These are phyloP conservation scores for Citrus reticulata DNA, from an alignment of 345 rosid genomes.

Conservation along the genomic window DNA sequence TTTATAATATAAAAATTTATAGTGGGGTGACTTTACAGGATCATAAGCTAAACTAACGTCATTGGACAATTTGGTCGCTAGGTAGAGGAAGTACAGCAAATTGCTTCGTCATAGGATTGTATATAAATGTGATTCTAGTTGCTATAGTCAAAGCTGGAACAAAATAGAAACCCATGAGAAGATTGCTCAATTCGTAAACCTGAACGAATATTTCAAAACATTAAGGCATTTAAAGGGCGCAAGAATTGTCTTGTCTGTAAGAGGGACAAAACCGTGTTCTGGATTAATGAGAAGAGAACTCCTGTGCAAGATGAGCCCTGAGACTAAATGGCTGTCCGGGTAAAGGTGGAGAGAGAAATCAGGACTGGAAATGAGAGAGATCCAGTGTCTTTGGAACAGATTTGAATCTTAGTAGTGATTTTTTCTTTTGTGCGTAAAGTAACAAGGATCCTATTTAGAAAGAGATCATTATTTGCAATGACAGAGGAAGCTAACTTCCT, in stretches of 20 bases:
- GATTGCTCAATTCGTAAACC: not conserved
- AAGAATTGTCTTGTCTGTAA: not conserved
- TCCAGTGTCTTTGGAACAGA: constrained; percentile 5
- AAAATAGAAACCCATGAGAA: no score
- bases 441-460: constrained; percentile 21
- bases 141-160: no score
- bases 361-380: constrained; percentile 26
- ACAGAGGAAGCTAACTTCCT: not conserved
- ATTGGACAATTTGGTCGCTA: not conserved
- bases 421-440: constrained; percentile 15
- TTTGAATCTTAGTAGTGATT: constrained; percentile 20
- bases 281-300: not conserved
- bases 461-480: constrained; percentile 21
- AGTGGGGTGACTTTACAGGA: constrained; percentile 30
- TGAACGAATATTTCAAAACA: no score
- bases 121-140: not conserved
- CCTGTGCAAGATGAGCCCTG: not conserved
- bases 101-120: not conserved
- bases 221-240: not conserved
- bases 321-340: not conserved
- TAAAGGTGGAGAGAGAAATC: constrained; percentile 6
- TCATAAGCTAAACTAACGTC: constrained; percentile 31
- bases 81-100: not conserved
- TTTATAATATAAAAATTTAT: no score
- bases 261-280: not conserved